Conservation (phyloP, 805 yeast genomes). For the Wickerhamomyces subpelliculosus region DNA sequence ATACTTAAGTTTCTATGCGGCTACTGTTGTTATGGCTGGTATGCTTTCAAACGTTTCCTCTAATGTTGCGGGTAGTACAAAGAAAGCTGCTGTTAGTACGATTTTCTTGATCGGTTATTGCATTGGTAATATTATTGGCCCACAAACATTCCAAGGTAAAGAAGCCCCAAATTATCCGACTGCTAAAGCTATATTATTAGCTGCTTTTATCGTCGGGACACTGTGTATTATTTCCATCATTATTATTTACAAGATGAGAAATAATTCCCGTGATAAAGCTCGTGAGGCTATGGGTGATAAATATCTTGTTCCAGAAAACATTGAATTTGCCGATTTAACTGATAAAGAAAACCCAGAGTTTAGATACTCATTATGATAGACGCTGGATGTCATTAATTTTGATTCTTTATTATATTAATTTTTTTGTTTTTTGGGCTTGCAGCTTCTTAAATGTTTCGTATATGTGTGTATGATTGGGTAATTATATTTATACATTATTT, state of each 20-base stretch:
- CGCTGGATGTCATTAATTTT: too few species aligned
- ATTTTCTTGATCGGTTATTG: slow-evolving; percentile 45
- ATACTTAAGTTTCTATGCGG: slow-evolving; percentile 2
- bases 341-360: slow-evolving; percentile 5
- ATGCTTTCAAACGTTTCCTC: slow-evolving; percentile 29
- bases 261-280: slow-evolving; percentile 1
- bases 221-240: slow-evolving; percentile 1
- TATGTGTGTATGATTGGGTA: too few species aligned
- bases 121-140: slow-evolving; percentile 48
- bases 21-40: not conserved
- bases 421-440: too few species aligned
- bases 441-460: too few species aligned
- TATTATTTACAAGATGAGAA: slow-evolving; percentile 3
- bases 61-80: slow-evolving; percentile 51
- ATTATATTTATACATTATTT: too few species aligned
- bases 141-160: slow-evolving; percentile 43
- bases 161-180: slow-evolving; percentile 23
- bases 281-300: slow-evolving; percentile 1
- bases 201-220: not conserved
- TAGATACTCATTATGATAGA: not conserved
- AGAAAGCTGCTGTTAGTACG: slow-evolving; percentile 41
- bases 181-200: slow-evolving; percentile 35
- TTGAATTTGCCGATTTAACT: slow-evolving; percentile 8
- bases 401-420: too few species aligned
- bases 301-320: slow-evolving; percentile 2